These are phyloP conservation scores for Neurospora terricola DNA, from an alignment of 495 filamentous ascomycete genomes.

Conservation along the genomic window DNA sequence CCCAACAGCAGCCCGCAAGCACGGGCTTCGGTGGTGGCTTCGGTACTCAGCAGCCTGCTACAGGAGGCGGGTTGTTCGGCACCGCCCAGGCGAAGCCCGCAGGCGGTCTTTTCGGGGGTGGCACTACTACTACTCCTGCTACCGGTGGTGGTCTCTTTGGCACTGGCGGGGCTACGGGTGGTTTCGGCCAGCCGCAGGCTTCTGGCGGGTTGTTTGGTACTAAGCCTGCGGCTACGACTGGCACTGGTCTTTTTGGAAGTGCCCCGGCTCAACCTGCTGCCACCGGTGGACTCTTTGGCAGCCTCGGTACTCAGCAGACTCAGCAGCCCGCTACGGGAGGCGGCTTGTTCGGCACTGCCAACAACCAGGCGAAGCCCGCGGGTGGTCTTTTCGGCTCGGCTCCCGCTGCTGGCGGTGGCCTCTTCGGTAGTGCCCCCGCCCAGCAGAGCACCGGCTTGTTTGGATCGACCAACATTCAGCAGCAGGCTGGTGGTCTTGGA, in stretches of 20 bases:
- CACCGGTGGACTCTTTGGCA: conserved; percentile 42
- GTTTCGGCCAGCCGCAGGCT: conserved; percentile 19
- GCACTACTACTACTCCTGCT: conserved; percentile 15
- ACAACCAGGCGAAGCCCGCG: conserved; percentile 32
- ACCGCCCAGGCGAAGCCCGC: conserved; percentile 31
- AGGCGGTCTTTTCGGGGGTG: conserved; percentile 41
- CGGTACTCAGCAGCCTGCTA: conserved; percentile 22
- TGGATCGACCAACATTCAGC: conserved; percentile 28
- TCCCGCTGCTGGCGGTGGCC: conserved; percentile 23
- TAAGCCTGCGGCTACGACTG: conserved; percentile 35
- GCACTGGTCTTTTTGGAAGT: conserved; percentile 15
- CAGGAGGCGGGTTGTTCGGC: conserved; percentile 53
- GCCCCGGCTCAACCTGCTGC: conserved; percentile 23
- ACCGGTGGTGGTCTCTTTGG: conserved; percentile 35
- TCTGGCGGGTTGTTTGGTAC: conserved; percentile 52
- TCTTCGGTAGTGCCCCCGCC: conserved; percentile 40
- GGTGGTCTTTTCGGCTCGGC: conserved; percentile 42
- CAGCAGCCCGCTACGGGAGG: conserved; percentile 29
- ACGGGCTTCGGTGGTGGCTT: conserved; percentile 17
- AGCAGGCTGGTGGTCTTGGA: conserved; percentile 27
- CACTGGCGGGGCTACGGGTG: conserved; percentile 23
- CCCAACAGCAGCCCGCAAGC: conserved; percentile 9
- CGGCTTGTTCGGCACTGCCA: conserved; percentile 49
- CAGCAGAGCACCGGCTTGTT: conserved; percentile 34
- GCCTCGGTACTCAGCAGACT: conserved; percentile 40